A percentile compares a stretch with the other conserved stretches of the same genome.
Conservation (phyloP, 1,284 basidiomycete genomes). For the Tilletia horrida region DNA sequence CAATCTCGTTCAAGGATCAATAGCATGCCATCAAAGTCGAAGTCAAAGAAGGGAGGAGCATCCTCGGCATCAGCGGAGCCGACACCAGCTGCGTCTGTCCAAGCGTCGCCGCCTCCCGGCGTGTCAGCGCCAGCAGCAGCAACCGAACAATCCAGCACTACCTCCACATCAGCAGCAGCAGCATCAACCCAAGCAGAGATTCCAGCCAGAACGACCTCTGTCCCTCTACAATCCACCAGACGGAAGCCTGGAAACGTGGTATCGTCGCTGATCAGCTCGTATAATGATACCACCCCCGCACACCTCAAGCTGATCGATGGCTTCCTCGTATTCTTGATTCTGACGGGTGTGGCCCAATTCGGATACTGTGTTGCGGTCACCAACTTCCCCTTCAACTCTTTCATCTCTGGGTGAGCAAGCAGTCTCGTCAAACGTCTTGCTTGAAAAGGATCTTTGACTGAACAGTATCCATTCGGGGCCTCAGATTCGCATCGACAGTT, state of each 20-base stretch:
- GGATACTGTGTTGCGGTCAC: conserved; percentile 85
- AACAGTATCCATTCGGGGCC: background rate
- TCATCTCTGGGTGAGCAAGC: conserved; percentile 77
- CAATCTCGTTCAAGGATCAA: background rate
- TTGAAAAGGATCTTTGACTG: background rate
- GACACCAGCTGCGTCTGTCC: background rate
- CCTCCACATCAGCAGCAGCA: conserved; percentile 9
- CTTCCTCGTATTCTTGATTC: conserved; percentile 86
- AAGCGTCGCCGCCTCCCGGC: background rate
- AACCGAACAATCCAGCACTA: background rate
- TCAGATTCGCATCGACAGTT: conserved; percentile 83
- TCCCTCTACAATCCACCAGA: background rate
- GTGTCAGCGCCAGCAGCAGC: conserved; percentile 6
- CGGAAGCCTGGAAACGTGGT: conserved; percentile 54
- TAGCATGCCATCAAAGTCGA: conserved; percentile 5
- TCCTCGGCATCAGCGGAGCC: background rate
- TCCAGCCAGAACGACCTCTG: background rate
- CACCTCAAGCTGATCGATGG: conserved; percentile 89
- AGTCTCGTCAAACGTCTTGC: background rate
- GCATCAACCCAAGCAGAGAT: background rate
- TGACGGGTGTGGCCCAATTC: conserved; percentile 86
- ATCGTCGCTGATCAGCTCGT: conserved; percentile 70
- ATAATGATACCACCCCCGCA: conserved; percentile 71
- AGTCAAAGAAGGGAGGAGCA: conserved; percentile 10
- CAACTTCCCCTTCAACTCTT: conserved; percentile 95